Evolutionary conservation across 176 grass and related monocot species (phyloP).

Genomic region (Rhynchospora pubera): DNA sequence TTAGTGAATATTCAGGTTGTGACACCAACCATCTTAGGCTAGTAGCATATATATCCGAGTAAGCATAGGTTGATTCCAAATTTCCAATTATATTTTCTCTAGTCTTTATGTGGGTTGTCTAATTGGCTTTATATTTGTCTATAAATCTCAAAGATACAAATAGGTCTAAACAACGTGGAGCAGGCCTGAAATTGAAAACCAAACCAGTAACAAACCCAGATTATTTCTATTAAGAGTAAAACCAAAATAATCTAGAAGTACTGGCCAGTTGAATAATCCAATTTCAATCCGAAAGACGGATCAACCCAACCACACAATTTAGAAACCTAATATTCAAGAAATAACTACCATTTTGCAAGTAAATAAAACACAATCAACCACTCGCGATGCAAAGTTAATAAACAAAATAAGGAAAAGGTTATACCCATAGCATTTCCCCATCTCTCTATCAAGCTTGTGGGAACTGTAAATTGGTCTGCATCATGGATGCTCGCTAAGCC

Average conservation of each 20-base stretch:
- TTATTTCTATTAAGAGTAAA: not conserved
- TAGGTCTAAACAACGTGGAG: not conserved
- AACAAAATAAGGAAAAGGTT: constrained; percentile 26
- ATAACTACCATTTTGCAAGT: not conserved
- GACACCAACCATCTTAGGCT: not conserved
- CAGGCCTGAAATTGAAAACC: not conserved
- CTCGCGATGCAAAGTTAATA: not conserved
- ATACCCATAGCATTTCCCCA: constrained; percentile 99
- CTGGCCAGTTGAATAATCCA: not conserved
- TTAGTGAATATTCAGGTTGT: not conserved
- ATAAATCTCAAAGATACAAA: not conserved
- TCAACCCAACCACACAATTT: not conserved
- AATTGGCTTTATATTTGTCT: not conserved
- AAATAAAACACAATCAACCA: not conserved
- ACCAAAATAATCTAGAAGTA: not conserved
- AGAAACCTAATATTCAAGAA: not conserved
- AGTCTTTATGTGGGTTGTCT: not conserved
- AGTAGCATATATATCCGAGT: not conserved
- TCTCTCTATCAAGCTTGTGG: constrained; percentile 73
- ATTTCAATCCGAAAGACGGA: no score
- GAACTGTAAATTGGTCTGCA: constrained; percentile 48
- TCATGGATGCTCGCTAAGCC: not conserved
- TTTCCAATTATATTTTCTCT: not conserved
- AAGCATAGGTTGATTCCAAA: not conserved
- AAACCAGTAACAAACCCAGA: not conserved